These are phyloP conservation scores for Cyberlindnera xishuangbannaensis DNA, from an alignment of 805 yeast genomes.

Conservation along the genomic window DNA sequence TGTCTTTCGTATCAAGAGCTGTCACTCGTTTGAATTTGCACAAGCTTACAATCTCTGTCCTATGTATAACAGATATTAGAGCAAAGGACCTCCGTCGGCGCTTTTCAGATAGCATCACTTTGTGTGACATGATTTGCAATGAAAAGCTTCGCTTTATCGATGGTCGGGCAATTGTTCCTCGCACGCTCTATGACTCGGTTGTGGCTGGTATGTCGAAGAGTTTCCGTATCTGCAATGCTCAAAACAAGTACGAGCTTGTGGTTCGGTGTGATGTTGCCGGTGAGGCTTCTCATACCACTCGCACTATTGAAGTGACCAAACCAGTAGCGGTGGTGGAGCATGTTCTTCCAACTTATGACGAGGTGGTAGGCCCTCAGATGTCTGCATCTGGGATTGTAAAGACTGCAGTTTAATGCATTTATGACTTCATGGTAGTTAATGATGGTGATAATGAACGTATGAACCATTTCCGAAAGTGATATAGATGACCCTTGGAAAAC, in stretches of 20 bases:
- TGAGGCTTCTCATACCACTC: not conserved
- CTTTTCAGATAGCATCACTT: not conserved
- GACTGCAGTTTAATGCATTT: not conserved
- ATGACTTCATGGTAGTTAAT: too few species aligned
- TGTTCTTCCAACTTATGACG: constrained; percentile 10
- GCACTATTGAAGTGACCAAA: constrained; percentile 1
- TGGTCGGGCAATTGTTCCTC: constrained; percentile 6
- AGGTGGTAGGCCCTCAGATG: constrained; percentile 10
- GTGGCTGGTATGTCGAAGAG: constrained; percentile 8
- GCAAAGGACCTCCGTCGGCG: constrained; percentile 1
- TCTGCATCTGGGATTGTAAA: constrained; percentile 6
- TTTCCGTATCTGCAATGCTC: constrained; percentile 8
- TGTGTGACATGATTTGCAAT: constrained; percentile 9
- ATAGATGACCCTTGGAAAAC: too few species aligned
- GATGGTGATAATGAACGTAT: too few species aligned
- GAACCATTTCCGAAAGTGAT: too few species aligned
- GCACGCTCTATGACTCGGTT: constrained; percentile 4
- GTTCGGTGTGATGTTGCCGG: constrained; percentile 6
- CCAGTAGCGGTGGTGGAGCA: constrained; percentile 7
- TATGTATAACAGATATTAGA: not conserved
- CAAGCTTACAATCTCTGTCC: constrained; percentile 3
- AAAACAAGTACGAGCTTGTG: constrained; percentile 6
- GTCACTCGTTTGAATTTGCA: constrained; percentile 1
- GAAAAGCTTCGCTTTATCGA: constrained; percentile 4
- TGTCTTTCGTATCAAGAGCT: constrained; percentile 5